A percentile compares a stretch with the other conserved stretches of the same genome.
Evolutionary conservation across 306 rosid species (phyloP).

Genomic region (Malus sieversii): DNA sequence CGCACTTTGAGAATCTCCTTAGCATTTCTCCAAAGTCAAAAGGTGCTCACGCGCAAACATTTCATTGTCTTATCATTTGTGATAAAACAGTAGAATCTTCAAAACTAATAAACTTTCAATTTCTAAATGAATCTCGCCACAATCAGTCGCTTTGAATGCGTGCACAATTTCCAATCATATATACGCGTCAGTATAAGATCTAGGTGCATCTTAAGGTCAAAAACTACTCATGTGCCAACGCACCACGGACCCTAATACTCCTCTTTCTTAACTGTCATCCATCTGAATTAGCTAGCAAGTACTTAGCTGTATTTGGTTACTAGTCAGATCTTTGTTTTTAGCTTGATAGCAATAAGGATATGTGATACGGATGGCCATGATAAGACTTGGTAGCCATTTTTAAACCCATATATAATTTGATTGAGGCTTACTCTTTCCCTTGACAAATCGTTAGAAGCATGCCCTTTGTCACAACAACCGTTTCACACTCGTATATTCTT

Average conservation of each 20-base stretch:
- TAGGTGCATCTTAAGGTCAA: neutral
- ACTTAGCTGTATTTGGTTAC: neutral
- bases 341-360: neutral
- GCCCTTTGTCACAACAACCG: conserved; percentile 1
- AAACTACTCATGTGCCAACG: neutral
- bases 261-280: neutral
- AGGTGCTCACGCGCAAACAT: too few species aligned
- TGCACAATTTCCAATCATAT: too few species aligned
- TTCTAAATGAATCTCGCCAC: too few species aligned
- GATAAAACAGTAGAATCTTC: neutral
- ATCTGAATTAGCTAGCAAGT: neutral
- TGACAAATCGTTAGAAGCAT: neutral
- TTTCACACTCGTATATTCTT: neutral
- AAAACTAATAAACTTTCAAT: neutral
- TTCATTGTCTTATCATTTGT: neutral
- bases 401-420: neutral
- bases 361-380: neutral
- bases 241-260: neutral
- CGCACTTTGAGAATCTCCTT: too few species aligned
- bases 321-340: neutral
- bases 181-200: too few species aligned
- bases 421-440: neutral
- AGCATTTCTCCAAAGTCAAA: too few species aligned
- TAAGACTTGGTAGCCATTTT: conserved; percentile 24
- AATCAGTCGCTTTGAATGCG: too few species aligned